phyloP scores from a whole-genome alignment of 192 early-diverging fungal species.

The Coemansia sp. region DNA sequence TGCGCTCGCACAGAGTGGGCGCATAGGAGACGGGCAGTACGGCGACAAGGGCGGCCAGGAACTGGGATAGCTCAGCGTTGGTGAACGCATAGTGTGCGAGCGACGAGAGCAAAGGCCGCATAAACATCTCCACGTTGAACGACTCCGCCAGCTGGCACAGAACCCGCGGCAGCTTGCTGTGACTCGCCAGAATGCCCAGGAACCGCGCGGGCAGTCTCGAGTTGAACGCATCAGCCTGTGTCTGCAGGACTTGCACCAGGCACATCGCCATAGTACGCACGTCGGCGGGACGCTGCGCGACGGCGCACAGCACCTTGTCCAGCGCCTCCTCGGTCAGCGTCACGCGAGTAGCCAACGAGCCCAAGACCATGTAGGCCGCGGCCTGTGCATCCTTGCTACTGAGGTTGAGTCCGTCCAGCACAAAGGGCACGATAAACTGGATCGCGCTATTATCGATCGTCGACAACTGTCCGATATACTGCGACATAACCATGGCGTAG shows the following conservation, averaged over 20 bases:
- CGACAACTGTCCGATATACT: conserved; percentile 39
- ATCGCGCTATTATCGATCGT: conserved; percentile 25
- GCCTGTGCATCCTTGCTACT: conserved; percentile 34
- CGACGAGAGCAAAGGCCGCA: conserved; percentile 24
- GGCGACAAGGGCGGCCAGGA: conserved; percentile 24
- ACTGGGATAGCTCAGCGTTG: background rate
- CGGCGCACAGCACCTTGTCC: conserved; percentile 31
- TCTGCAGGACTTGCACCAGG: conserved; percentile 46
- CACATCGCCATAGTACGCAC: conserved; percentile 38
- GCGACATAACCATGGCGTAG: conserved; percentile 42
- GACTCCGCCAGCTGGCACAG: conserved; percentile 21
- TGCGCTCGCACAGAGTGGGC: conserved; percentile 19
- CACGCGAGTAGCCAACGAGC: conserved; percentile 36
- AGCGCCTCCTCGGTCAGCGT: conserved; percentile 34
- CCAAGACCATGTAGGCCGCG: conserved; percentile 49
- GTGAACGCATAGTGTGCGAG: conserved; percentile 23
- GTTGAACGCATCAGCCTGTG: conserved; percentile 22
- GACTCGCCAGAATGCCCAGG: conserved; percentile 15
- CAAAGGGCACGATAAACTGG: conserved; percentile 48
- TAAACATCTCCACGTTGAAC: conserved; percentile 27
- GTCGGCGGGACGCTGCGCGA: conserved; percentile 28
- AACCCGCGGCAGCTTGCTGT: conserved; percentile 11
- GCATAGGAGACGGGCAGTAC: conserved; percentile 15
- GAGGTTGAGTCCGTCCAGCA: conserved; percentile 34
- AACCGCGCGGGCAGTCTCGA: conserved; percentile 11